Evolutionary conservation across 1,284 basidiomycete species (phyloP), one percentile per base, ranked within the genome.

Genomic region (Boletellus deceptivus): DNA sequence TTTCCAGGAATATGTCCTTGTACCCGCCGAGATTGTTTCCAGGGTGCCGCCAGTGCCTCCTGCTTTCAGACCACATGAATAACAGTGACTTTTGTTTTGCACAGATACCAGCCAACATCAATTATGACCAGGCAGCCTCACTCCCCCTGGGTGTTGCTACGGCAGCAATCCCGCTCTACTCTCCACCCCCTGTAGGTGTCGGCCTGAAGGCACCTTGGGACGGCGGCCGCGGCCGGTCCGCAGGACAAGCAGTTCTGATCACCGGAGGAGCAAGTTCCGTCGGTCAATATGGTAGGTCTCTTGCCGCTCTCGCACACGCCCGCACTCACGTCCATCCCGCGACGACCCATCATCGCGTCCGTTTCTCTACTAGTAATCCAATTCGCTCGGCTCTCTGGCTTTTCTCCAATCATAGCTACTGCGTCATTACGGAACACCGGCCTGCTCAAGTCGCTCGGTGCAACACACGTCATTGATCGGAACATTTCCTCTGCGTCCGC

Each of bases 261-360:
- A 49, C 73, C 24, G 71, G 70, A n/a, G 74, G 73, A 4, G 58
- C 69, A 7, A 57, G 60, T 8, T 66, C 65, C 11, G 67, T 73
- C 18, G 73, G 74, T 3, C 63, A 70, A 58, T 73, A 61, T 36
- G 59, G 67, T 68, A 10, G 22, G 65, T 53, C 1, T 13, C 11
- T 8, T 3, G 29, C 29, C 9, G 14, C 17, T 10, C 14, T 14
- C 25, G 2, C 14, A 31, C 29, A 31, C 20, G 34, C n/a, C 27
- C 20, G 14, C n/a, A 20, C 37, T 38, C 25, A 25, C 25, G 25
- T 25, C 7, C 25, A 25, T 25, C 8, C 25, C 25, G 25, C 25
- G 29, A 31, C 29, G 29, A 31, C 29, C 10, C 1, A 13, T 11
- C 29, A 11, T 31, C 29, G 11, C 11, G 4, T 31, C 13, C 29